phyloP scores from a whole-genome alignment of 2,329 filamentous ascomycete species.

The Aureobasidium sp. region DNA sequence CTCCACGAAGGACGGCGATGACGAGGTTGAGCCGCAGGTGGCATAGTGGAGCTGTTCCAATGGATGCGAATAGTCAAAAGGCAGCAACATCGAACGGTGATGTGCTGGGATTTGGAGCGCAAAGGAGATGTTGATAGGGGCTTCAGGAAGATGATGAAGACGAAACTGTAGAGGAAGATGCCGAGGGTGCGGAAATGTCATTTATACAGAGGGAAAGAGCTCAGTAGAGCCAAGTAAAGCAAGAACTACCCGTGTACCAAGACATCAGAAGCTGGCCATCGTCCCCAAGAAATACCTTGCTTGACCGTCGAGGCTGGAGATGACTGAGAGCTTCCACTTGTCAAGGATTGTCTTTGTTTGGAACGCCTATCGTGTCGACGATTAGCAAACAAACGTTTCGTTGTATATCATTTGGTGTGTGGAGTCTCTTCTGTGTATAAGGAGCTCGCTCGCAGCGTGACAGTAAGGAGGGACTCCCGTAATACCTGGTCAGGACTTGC shows the following conservation, averaged over 20 bases:
- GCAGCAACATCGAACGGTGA: background rate
- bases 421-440: background rate
- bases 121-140: background rate
- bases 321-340: background rate
- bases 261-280: background rate
- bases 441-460: background rate
- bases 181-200: background rate
- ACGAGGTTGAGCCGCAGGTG: constrained; percentile 19
- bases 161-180: background rate
- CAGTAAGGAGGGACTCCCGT: background rate
- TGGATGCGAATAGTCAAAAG: constrained; percentile 3
- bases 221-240: background rate
- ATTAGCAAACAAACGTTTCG: background rate
- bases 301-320: background rate
- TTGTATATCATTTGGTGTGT: background rate
- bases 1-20: constrained; percentile 27
- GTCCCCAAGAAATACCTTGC: background rate
- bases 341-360: background rate
- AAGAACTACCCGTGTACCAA: constrained; percentile 4
- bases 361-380: background rate
- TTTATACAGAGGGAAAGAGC: background rate
- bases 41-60: background rate
- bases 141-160: background rate
- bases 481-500: background rate
- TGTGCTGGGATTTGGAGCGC: background rate